phyloP scores from a whole-genome alignment of 2,329 filamentous ascomycete genomes.

The Pestalotiopsis sp. region DNA sequence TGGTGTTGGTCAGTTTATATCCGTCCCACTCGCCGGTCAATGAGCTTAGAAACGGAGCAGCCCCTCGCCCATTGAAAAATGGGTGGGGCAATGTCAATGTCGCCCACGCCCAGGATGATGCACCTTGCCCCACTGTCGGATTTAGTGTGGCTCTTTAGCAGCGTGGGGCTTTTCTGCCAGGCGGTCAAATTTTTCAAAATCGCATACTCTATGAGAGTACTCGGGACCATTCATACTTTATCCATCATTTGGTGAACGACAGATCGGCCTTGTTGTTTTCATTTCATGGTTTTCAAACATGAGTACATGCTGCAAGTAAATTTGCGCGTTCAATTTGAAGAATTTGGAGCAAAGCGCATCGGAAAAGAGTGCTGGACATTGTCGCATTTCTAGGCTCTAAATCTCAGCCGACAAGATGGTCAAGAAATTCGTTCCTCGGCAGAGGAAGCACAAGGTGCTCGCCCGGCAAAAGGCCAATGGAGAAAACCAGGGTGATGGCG shows the following conservation, averaged over 20 bases:
- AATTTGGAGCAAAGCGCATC: not conserved
- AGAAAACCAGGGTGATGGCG: constrained; percentile 41
- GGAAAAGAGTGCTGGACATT: not conserved
- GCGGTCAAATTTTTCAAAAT: constrained; percentile 34
- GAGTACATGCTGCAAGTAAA: not conserved
- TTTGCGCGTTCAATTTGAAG: not conserved
- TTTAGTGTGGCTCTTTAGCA: not conserved
- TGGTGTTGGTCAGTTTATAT: not conserved
- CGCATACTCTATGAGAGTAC: constrained; percentile 7
- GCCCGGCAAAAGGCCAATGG: constrained; percentile 49
- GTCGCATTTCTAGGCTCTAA: not conserved
- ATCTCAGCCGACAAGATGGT: constrained; percentile 42
- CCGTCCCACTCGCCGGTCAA: not conserved
- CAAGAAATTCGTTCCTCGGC: constrained; percentile 63
- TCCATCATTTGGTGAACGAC: not conserved
- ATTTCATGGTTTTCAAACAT: not conserved
- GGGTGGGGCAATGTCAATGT: not conserved
- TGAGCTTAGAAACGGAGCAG: not conserved
- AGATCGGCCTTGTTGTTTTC: not conserved
- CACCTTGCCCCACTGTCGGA: not conserved
- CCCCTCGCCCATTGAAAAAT: not conserved
- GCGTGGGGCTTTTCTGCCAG: constrained; percentile 28
- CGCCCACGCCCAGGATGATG: constrained; percentile 24
- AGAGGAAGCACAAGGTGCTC: constrained; percentile 70
- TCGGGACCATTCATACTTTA: not conserved